Evolutionary conservation across 345 rosid species (phyloP), one percentile per base, ranked within the genome.

Genomic region (Eucalyptus regnans): DNA sequence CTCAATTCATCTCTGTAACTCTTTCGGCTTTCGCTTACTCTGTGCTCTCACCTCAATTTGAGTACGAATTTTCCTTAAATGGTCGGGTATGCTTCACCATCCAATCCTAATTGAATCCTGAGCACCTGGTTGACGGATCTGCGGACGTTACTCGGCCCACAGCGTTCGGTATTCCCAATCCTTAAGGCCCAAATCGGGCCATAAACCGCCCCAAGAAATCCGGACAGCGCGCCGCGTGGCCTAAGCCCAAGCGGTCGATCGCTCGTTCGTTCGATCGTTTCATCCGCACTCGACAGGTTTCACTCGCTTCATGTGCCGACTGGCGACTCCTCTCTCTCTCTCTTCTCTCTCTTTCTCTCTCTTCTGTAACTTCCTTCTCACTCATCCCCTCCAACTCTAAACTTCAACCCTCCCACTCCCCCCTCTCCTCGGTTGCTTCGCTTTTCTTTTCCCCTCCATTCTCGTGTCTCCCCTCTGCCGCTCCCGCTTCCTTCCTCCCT

Each of bases 401-500:
- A 52, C 87, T 62, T 17, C 86, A 50, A 58, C 90, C n/a, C 89
- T n/a, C 87, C 33, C 50, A 43, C 87, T 22, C 46, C 86, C 81
- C n/a, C 87, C 17, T 48, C 87, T 64, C 54, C 89, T 88, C 84
- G 31, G 81, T 89, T n/a, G 43, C 50, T 60, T 91, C 90, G 87
- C 33, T 81, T 86, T 87, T 54, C 76, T 44, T 87, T 23, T 1
- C 62, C 10, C 25, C 25, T 87, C 44, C 54, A 29, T 86, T 12
- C 62, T 80, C 84, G 31, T 17, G 87, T 83, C 58, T 49, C 23
- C 54, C 62, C 62, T 23, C 62, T 23, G 71, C 7, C 9, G 2
- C 14, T 44, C 89, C 50, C 41, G 86, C 76, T 60, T 91, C 87
- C 89, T 89, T 89, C 81, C 91, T 89, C 88, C 86, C 91, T 71